Evolutionary conservation across 2,329 filamentous ascomycete species (phyloP), one percentile per base, ranked within the genome.

Genomic region (Nemania diffusa): DNA sequence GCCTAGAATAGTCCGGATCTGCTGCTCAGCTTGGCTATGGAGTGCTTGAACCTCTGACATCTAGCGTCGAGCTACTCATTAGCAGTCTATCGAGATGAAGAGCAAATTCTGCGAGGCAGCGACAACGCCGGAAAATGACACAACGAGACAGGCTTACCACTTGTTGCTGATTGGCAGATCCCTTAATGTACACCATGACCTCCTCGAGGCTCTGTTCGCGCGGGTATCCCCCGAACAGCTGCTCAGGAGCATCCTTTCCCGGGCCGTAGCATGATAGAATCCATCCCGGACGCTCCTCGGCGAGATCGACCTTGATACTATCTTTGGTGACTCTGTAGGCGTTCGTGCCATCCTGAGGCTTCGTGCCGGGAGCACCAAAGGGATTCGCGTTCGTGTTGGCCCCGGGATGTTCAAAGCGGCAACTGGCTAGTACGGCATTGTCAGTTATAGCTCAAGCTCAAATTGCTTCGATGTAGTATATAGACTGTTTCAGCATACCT

Each of bases 151-250:
- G 74, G 22, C 76, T 83, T 78, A 88, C 85, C 61, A 85, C 86
- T 62, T 82, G 81, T 62, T 77, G 75, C 37, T 68, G 73, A 56
- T 78, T 76, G 24, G 68, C 53, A 32, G 75, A 71, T 27, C 68
- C 75, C 73, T 89, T 83, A 75, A 95, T 94, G 76, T 93, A 90
- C 24, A 94, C 77, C 57, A 94, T 87, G 77, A 97, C 87, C 79
- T 98, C 95, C 78, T 98, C 95, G 46, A 92, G 91, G 75, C 93
- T 97, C 78, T 94, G 91, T 78, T 98, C 95, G 20, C 94, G 87
- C 5, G 88, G 84, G 51, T 84, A 85, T 1, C 93, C 94, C 59
- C 93, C 93, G 74, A 97, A 94, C 0, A 97, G 84, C 79, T 97
- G 93, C 20, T 88, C 88, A 0, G 94, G 94, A 1, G 91, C 88